These are phyloP conservation scores for Cystofilobasidium bisporidii DNA, from an alignment of 768 basidiomycete species.

Conservation along the genomic window DNA sequence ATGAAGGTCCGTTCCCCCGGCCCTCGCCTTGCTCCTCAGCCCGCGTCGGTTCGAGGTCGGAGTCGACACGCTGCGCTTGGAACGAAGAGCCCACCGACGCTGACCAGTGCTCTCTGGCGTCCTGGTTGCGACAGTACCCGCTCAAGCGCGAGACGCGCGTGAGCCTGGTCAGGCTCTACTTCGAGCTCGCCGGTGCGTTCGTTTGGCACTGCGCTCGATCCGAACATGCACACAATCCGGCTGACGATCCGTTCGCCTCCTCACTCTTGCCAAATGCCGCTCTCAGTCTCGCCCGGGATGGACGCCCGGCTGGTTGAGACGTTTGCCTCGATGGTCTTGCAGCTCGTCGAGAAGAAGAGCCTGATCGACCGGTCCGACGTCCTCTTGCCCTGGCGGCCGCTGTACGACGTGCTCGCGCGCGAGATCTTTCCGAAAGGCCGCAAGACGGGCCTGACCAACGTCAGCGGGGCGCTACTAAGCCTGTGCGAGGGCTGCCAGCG, in stretches of 20 bases:
- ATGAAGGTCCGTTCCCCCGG: conserved; percentile 22
- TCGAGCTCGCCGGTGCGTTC: conserved; percentile 49
- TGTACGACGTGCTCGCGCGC: conserved; percentile 55
- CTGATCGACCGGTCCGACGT: conserved; percentile 56
- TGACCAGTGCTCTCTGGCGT: too few relatives aligned
- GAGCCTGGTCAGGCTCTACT: conserved; percentile 65
- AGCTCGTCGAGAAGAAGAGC: conserved; percentile 48
- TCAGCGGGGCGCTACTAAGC: conserved; percentile 40
- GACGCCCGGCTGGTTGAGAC: conserved; percentile 58
- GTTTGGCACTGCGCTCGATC: too few relatives aligned
- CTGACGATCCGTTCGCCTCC: too few relatives aligned
- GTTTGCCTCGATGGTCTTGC: conserved; percentile 53
- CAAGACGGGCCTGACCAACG: conserved; percentile 41
- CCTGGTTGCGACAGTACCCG: conserved; percentile 66
- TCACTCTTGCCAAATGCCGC: too few relatives aligned
- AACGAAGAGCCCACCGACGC: too few relatives aligned
- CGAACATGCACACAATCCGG: too few relatives aligned
- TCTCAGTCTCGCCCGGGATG: conserved; percentile 52
- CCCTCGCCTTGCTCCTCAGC: neutral
- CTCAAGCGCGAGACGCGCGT: conserved; percentile 71
- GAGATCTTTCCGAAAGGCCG: conserved; percentile 55
- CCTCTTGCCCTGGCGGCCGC: conserved; percentile 71
- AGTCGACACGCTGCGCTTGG: too few relatives aligned
- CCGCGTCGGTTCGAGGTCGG: too few relatives aligned
- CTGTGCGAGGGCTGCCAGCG: conserved; percentile 49